phyloP scores from a whole-genome alignment of 305 asterid genomes.

The Rubia balearica region DNA sequence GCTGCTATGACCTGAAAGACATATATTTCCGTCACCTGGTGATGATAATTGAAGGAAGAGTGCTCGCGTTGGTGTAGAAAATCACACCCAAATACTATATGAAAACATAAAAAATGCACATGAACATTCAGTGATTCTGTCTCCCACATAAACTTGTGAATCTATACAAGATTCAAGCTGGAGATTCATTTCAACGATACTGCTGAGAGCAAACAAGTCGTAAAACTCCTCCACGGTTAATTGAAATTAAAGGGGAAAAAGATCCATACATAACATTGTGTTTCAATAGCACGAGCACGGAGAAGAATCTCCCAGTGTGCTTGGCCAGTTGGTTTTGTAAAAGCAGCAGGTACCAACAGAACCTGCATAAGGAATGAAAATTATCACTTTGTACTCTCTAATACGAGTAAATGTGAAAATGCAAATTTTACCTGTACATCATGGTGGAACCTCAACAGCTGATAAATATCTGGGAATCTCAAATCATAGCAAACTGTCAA shows the following conservation, averaged over 20 bases:
- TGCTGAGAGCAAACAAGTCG: background rate
- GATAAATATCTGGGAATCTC: constrained; percentile 88
- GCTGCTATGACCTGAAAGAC: constrained; percentile 65
- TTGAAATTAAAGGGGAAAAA: background rate
- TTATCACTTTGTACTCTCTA: background rate
- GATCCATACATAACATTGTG: constrained; percentile 73
- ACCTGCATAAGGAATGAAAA: constrained; percentile 32
- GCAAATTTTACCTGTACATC: constrained; percentile 45
- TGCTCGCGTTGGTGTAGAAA: background rate
- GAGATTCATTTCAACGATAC: background rate
- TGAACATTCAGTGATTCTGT: background rate
- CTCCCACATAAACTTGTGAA: background rate
- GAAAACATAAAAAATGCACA: background rate
- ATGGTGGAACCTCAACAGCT: constrained; percentile 69
- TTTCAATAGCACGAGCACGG: constrained; percentile 94
- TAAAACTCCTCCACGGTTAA: background rate
- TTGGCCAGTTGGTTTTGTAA: constrained; percentile 72
- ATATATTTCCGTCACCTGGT: background rate
- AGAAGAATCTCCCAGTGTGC: constrained; percentile 96
- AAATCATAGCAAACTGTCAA: constrained; percentile 86
- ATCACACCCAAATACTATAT: background rate
- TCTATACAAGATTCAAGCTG: background rate
- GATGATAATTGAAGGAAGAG: background rate
- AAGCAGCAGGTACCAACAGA: constrained; percentile 82
- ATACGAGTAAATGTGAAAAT: background rate